Evolutionary conservation across 257 asterid species (phyloP).

Genomic region (Linaria vulgaris): DNA sequence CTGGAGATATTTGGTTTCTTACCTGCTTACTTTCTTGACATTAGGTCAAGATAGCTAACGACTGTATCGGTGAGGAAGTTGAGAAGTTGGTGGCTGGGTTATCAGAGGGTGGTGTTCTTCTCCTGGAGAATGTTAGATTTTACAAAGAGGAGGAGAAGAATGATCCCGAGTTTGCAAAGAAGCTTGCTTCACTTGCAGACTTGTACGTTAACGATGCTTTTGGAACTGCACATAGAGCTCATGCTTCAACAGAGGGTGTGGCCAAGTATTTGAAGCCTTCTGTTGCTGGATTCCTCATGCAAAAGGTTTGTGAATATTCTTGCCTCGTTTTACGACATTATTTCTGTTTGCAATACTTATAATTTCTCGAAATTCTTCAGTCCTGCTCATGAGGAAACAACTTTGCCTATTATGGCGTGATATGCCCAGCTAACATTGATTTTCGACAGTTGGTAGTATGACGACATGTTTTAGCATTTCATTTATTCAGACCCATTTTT

Average conservation of each 20-base stretch:
- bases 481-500: background rate
- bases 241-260: slow-evolving; percentile 55
- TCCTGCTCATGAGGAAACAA: background rate
- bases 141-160: slow-evolving; percentile 56
- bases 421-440: background rate
- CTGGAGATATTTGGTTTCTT: slow-evolving; percentile 3
- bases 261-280: slow-evolving; percentile 50
- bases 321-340: too few relatives aligned
- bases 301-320: slow-evolving; percentile 36
- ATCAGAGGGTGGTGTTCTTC: slow-evolving; percentile 45
- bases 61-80: slow-evolving; percentile 49
- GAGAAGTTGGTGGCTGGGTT: slow-evolving; percentile 37
- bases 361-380: background rate
- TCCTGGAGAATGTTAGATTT: slow-evolving; percentile 49
- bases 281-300: slow-evolving; percentile 59
- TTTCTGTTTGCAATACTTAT: background rate
- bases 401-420: too few relatives aligned
- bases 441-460: background rate
- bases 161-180: slow-evolving; percentile 52
- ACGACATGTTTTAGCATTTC: background rate
- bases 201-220: slow-evolving; percentile 53
- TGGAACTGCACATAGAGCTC: slow-evolving; percentile 56
- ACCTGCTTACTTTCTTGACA: background rate
- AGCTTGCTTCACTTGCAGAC: slow-evolving; percentile 53
- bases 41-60: slow-evolving; percentile 45